These are phyloP conservation scores for Pachyrhizus erosus DNA, from an alignment of 306 rosid genomes.

Conservation along the genomic window DNA sequence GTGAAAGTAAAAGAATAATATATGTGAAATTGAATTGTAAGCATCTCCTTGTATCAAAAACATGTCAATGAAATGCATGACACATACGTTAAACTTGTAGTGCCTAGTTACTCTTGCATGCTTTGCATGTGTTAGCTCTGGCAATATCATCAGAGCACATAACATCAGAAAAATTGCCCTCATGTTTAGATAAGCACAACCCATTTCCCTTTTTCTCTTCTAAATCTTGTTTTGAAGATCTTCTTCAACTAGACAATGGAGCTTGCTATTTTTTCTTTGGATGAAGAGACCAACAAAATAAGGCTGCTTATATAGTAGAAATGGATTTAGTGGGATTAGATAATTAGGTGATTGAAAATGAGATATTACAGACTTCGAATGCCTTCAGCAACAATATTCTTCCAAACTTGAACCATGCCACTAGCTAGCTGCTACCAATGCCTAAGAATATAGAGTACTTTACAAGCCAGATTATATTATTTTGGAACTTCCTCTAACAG, in stretches of 20 bases:
- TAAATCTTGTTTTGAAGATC: constrained; percentile 24
- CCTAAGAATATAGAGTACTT: constrained; percentile 60
- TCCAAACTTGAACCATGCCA: constrained; percentile 40
- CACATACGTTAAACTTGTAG: constrained; percentile 68
- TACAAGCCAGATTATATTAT: constrained; percentile 51
- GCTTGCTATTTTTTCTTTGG: constrained; percentile 30
- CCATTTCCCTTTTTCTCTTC: constrained; percentile 37
- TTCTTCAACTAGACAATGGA: background rate
- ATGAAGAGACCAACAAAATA: constrained; percentile 47
- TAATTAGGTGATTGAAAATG: constrained; percentile 67
- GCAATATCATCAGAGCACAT: constrained; percentile 49
- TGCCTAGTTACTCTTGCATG: constrained; percentile 68
- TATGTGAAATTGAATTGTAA: background rate
- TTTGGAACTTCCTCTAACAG: constrained; percentile 28
- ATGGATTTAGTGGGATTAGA: constrained; percentile 45
- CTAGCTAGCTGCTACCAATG: constrained; percentile 49
- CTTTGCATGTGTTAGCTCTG: constrained; percentile 51
- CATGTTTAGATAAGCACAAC: constrained; percentile 31
- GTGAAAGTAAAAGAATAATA: background rate
- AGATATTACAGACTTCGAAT: constrained; percentile 48
- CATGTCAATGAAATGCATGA: constrained; percentile 21
- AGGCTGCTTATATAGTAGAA: constrained; percentile 47
- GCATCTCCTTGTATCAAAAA: background rate
- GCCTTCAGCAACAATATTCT: constrained; percentile 51
- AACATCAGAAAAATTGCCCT: constrained; percentile 38